These are phyloP conservation scores for Aquilaria yunnanensis DNA, from an alignment of 345 rosid genomes.

Conservation along the genomic window DNA sequence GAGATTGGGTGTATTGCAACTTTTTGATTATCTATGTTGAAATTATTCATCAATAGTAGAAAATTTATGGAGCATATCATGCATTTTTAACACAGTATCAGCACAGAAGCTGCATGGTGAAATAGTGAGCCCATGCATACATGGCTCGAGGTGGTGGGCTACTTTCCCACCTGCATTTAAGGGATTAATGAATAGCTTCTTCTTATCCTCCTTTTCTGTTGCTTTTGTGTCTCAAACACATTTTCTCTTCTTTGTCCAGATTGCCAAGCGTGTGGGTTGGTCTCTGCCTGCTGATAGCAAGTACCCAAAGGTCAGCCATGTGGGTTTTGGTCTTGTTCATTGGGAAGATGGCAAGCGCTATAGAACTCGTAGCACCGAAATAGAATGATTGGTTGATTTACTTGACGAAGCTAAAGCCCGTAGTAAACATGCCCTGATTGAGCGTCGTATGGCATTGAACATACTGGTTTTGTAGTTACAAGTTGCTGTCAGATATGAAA, in stretches of 20 bases:
- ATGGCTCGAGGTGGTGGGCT: background rate
- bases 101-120: background rate
- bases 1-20: no score
- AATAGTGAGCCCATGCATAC: background rate
- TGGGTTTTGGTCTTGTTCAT: slow-evolving; percentile 91
- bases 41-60: no score
- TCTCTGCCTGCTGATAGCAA: slow-evolving; percentile 50
- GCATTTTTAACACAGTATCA: background rate
- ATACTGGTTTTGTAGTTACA: slow-evolving; percentile 10
- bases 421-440: slow-evolving; percentile 64
- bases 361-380: slow-evolving; percentile 79
- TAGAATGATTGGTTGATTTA: slow-evolving; percentile 88
- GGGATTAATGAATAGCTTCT: slow-evolving; percentile 6
- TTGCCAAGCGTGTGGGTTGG: slow-evolving; percentile 86
- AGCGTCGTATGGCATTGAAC: slow-evolving; percentile 56
- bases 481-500: background rate
- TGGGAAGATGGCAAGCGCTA: slow-evolving; percentile 95
- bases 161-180: background rate
- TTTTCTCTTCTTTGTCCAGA: slow-evolving; percentile 29
- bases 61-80: background rate
- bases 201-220: slow-evolving; percentile 10
- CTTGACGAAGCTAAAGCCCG: slow-evolving; percentile 92
- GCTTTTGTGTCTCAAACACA: no score
- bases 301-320: slow-evolving; percentile 75
- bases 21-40: no score